Evolutionary conservation across 495 filamentous ascomycete species (phyloP).

Genomic region (Penicillium silybi): DNA sequence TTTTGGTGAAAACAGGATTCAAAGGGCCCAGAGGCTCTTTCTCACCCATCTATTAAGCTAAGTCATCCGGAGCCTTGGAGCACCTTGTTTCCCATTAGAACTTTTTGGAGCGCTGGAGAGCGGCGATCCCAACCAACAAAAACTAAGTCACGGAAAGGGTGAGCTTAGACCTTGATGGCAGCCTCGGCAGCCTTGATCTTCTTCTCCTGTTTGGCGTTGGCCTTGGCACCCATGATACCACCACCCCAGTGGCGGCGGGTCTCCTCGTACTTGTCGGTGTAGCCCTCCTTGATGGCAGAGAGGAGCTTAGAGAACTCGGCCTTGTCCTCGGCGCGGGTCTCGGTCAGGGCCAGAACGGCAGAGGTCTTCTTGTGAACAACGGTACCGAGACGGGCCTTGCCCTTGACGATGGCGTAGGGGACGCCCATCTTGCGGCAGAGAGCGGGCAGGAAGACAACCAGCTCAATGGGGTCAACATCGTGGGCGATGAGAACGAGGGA

Average conservation of each 20-base stretch:
- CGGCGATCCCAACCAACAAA: slow-evolving; percentile 27
- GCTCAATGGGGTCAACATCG: slow-evolving; percentile 99
- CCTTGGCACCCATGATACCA: slow-evolving; percentile 99
- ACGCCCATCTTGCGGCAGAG: slow-evolving; percentile 99
- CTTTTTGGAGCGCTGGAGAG: slow-evolving; percentile 22
- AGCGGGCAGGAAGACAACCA: slow-evolving; percentile 98
- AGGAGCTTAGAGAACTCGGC: slow-evolving; percentile 93
- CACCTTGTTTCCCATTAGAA: slow-evolving; percentile 25
- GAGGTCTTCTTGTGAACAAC: slow-evolving; percentile 99
- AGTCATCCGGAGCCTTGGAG: slow-evolving; percentile 27
- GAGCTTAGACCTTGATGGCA: slow-evolving; percentile 89
- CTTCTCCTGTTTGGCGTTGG: slow-evolving; percentile 88
- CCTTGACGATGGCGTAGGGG: slow-evolving; percentile 98
- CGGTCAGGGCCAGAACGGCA: slow-evolving; percentile 91
- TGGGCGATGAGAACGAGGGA: slow-evolving; percentile 96
- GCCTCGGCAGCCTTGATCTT: slow-evolving; percentile 89
- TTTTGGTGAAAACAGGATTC: slow-evolving; percentile 26
- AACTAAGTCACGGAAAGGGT: slow-evolving; percentile 15
- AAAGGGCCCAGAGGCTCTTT: slow-evolving; percentile 24
- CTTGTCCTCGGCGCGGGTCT: slow-evolving; percentile 97
- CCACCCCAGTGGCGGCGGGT: slow-evolving; percentile 94
- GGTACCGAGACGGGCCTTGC: slow-evolving; percentile 97
- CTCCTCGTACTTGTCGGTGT: slow-evolving; percentile 93
- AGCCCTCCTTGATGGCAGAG: slow-evolving; percentile 96
- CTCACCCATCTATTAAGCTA: slow-evolving; percentile 37